phyloP scores from a whole-genome alignment of 345 rosid genomes.

The Diplotaxis tenuifolia region DNA sequence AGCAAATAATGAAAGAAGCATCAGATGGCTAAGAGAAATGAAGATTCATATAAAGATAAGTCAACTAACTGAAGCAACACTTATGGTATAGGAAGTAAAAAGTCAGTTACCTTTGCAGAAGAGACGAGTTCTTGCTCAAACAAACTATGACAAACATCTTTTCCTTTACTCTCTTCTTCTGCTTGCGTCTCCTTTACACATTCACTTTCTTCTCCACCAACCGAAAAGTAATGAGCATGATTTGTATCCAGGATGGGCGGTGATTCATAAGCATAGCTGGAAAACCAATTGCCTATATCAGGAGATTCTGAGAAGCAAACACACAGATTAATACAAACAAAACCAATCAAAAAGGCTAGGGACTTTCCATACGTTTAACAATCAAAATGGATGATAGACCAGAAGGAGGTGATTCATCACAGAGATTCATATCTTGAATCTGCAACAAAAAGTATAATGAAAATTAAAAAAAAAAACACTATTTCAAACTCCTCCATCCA shows the following conservation, averaged over 20 bases:
- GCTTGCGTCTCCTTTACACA: conserved; percentile 17
- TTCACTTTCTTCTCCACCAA: conserved; percentile 34
- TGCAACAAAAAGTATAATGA: not conserved
- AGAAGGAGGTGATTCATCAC: conserved; percentile 37
- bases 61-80: too few relatives aligned
- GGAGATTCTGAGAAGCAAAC: conserved; percentile 52
- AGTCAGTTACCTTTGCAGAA: conserved; percentile 9
- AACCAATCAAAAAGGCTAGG: not conserved
- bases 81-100: not conserved
- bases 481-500: too few relatives aligned
- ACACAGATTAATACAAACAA: too few relatives aligned
- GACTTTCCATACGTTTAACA: too few relatives aligned
- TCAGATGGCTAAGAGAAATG: not conserved
- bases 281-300: conserved; percentile 55
- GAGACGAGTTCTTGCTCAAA: conserved; percentile 20
- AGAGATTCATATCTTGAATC: conserved; percentile 34
- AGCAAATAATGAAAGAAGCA: not conserved
- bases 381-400: conserved; percentile 33
- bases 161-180: not conserved
- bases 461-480: not conserved
- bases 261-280: conserved; percentile 65
- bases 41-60: not conserved
- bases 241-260: conserved; percentile 41
- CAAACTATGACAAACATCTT: conserved; percentile 5
- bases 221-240: conserved; percentile 35